These are phyloP conservation scores for Mycena galericulata DNA, from an alignment of 768 basidiomycete genomes.

Conservation along the genomic window DNA sequence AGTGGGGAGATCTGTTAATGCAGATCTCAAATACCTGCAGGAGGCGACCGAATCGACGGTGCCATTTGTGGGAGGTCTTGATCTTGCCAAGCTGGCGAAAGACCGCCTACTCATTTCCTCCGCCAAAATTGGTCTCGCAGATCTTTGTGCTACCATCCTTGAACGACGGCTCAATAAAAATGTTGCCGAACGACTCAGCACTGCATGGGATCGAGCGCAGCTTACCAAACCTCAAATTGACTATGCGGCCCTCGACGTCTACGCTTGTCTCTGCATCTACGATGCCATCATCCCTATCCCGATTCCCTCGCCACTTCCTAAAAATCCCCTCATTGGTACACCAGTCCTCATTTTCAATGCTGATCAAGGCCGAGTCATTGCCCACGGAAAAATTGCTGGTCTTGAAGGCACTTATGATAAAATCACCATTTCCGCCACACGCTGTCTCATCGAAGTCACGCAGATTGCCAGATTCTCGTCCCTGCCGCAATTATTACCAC, in stretches of 20 bases:
- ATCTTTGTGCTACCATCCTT: background rate
- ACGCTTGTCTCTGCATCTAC: conserved; percentile 3
- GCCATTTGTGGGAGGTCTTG: background rate
- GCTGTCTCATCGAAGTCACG: background rate
- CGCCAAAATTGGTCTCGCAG: background rate
- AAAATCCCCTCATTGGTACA: background rate
- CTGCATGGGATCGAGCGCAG: too few relatives aligned
- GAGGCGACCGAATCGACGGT: background rate
- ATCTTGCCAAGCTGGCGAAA: background rate
- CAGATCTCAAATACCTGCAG: background rate
- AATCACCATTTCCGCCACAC: background rate
- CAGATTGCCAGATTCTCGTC: background rate
- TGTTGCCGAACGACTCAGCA: background rate
- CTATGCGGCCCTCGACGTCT: conserved; percentile 1
- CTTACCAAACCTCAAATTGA: background rate
- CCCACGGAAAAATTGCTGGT: background rate
- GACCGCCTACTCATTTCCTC: background rate
- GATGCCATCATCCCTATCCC: background rate
- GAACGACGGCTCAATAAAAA: background rate
- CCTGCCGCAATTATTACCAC: background rate
- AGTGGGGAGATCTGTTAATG: background rate
- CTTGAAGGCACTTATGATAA: background rate
- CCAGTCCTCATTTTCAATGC: background rate
- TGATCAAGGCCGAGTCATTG: background rate
- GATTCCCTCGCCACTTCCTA: background rate